Evolutionary conservation across 2,329 filamentous ascomycete genomes (phyloP).

Genomic region (Aspergillus uvarum): DNA sequence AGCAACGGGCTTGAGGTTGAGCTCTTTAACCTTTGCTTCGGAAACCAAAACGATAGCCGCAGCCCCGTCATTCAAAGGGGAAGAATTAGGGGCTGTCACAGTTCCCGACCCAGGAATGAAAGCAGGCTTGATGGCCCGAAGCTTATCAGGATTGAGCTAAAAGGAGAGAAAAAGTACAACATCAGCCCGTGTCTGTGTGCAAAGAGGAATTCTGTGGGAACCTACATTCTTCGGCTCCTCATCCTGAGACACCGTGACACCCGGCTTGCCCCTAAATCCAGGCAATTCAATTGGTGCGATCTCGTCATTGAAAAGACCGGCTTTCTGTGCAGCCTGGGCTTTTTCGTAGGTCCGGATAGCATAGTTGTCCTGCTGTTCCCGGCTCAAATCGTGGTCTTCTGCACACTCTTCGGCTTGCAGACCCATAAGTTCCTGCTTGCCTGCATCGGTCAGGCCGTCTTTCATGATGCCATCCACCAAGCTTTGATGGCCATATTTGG

Average conservation of each 20-base stretch:
- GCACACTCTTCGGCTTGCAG: conserved; percentile 90
- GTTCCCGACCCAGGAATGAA: conserved; percentile 77
- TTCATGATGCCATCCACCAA: conserved; percentile 89
- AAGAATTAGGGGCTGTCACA: conserved; percentile 94
- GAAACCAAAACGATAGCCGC: conserved; percentile 91
- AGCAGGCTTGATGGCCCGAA: conserved; percentile 79
- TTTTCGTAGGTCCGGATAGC: conserved; percentile 94
- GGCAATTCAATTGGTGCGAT: conserved; percentile 87
- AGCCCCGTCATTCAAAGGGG: conserved; percentile 92
- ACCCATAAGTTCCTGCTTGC: conserved; percentile 94
- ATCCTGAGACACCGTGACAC: conserved; percentile 75
- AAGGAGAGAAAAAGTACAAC: neutral
- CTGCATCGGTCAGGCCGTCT: conserved; percentile 90
- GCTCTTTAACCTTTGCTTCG: conserved; percentile 88
- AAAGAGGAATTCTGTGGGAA: conserved; percentile 2
- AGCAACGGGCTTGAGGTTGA: conserved; percentile 85
- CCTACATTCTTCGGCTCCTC: conserved; percentile 90
- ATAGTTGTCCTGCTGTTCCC: conserved; percentile 90
- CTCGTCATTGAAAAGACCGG: conserved; percentile 77
- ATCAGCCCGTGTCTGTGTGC: neutral
- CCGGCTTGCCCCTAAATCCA: conserved; percentile 86
- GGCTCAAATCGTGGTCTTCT: conserved; percentile 73
- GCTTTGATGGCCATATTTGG: conserved; percentile 90
- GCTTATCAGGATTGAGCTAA: conserved; percentile 73
- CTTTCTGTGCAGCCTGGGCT: conserved; percentile 80